phyloP scores from a whole-genome alignment of 352 stramenopile species.

The Pythium phragmiticola region DNA sequence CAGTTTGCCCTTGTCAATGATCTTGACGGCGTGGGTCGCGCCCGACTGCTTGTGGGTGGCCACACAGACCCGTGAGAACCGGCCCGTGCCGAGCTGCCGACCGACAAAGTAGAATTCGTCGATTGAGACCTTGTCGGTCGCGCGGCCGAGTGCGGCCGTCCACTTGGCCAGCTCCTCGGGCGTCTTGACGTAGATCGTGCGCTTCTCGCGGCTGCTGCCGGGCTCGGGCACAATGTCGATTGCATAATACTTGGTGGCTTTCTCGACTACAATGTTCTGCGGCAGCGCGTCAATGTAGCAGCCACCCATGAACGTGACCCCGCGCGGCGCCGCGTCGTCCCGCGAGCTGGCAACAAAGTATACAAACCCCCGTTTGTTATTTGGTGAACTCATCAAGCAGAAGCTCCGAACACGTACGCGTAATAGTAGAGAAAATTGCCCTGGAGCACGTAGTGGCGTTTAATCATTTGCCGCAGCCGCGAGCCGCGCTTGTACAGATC shows the following conservation, averaged over 20 bases:
- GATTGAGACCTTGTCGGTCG: conserved; percentile 88
- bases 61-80: conserved; percentile 89
- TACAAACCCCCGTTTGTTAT: not conserved
- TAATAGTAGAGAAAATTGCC: conserved; percentile 91
- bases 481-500: conserved; percentile 79
- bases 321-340: conserved; percentile 70
- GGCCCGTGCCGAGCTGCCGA: conserved; percentile 81
- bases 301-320: conserved; percentile 77
- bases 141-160: conserved; percentile 66
- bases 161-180: conserved; percentile 78
- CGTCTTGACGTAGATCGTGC: conserved; percentile 82
- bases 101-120: conserved; percentile 90
- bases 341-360: conserved; percentile 32
- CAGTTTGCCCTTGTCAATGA: conserved; percentile 92
- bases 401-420: conserved; percentile 34
- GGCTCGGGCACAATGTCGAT: conserved; percentile 86
- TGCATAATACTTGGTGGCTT: conserved; percentile 79
- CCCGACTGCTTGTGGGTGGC: conserved; percentile 59
- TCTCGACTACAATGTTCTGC: conserved; percentile 67
- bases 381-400: not conserved
- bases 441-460: conserved; percentile 82
- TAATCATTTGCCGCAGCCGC: conserved; percentile 85
- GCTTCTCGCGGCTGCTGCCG: conserved; percentile 62
- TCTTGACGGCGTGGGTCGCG: conserved; percentile 88
- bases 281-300: conserved; percentile 73